Base-by-base conservation (phyloP, 139 green algal genomes). In the Spirogloea muscicola region DNA sequence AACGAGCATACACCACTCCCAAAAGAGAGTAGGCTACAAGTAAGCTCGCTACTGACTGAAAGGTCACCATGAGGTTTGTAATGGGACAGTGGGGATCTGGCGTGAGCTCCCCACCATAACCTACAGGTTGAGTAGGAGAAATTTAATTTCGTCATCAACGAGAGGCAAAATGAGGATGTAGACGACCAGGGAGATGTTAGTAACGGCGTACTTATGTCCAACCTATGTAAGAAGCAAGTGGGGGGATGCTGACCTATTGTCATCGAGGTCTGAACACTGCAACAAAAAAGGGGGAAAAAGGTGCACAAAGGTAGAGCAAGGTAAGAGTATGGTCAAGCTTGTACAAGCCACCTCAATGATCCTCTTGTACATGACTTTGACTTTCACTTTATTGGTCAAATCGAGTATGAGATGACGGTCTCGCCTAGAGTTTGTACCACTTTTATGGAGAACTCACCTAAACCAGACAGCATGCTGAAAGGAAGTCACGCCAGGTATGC, bases 11-110 rank as follows among this genome's bases (percentile, higher is more conserved):
- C 36, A 80, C 72, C 3, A 80, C 46, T 13, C 72, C 72, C 13
- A 80, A 63, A 27, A 80, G 36, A 21, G 63, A 69, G 51, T 80
- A 80, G 42, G 62, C 63, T 16, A 73, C 72, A 51, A 80, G 51
- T 39, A 80, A 31, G 25, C 36, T 77, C 33, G n/a, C 33, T 21
- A 80, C 13, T n/a, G 70, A 79, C 46, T 79, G 70, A 13, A 72
- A n/a, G 25, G 61, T 25, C 9, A 79, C 36, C 13, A 49, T 13
- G 9, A 63, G 31, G 61, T 79, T 79, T 25, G 57, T 55, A 31
- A 31, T 37, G 62, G 66, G 27, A 37, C 70, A 75, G 60, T 66
- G 18, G 18, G 70, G 70, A 34, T 75, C 25, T n/a, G 70, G 70
- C 6, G 67, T 76, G 31, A 79, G 18, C 2, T 79, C 70, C 29